Conservation (phyloP, 805 yeast species). For the Maudiozyma saulgeensis region DNA sequence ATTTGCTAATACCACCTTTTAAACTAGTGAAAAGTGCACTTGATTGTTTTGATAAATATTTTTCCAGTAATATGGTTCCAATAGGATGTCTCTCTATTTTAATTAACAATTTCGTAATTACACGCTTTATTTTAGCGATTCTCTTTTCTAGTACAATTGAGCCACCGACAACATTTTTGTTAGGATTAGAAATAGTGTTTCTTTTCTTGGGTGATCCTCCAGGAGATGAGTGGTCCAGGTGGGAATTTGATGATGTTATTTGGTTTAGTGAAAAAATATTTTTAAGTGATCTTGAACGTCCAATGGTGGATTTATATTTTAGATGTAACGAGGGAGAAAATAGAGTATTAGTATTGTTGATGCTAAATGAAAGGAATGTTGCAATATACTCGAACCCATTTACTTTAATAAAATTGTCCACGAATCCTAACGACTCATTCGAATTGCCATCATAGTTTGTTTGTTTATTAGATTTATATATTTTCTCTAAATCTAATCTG, state of each 20-base stretch:
- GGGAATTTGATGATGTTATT: slow-evolving; percentile 1
- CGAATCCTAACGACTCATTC: slow-evolving; percentile 4
- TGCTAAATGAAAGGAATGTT: neutral
- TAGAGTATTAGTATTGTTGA: neutral
- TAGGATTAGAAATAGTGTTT: neutral
- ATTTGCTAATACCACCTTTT: neutral
- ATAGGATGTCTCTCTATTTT: slow-evolving; percentile 15
- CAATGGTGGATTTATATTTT: slow-evolving; percentile 1
- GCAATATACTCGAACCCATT: slow-evolving; percentile 3
- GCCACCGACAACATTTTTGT: neutral
- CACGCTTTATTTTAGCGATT: slow-evolving; percentile 8
- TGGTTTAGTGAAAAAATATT: slow-evolving; percentile 6
- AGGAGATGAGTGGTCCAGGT: neutral
- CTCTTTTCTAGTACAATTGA: slow-evolving; percentile 5
- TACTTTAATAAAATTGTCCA: slow-evolving; percentile 9
- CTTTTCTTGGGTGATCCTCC: neutral
- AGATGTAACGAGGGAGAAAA: neutral
- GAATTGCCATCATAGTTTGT: neutral
- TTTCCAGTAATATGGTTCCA: slow-evolving; percentile 12
- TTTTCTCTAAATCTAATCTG: slow-evolving; percentile 5
- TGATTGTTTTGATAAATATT: slow-evolving; percentile 2
- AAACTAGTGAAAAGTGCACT: neutral
- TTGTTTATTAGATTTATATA: neutral
- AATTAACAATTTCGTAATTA: slow-evolving; percentile 10
- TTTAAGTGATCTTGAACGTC: slow-evolving; percentile 8